Evolutionary conservation across 305 asterid genomes (phyloP), one percentile per base, ranked within the genome.

Genomic region (Caryopteris hybrid): DNA sequence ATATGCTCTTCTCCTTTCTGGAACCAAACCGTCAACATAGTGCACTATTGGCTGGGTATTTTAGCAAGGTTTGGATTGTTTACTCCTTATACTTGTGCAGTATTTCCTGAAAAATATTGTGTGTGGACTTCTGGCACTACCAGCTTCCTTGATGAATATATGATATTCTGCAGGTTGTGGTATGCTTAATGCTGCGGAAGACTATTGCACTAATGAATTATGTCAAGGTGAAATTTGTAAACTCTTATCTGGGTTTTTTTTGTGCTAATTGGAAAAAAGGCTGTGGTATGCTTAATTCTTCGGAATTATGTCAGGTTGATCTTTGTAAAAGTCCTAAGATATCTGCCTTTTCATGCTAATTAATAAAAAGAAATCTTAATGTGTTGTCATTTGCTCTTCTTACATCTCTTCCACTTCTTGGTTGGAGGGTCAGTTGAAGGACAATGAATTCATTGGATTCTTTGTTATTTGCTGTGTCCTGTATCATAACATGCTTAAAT

Each of bases 31-130:
- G 87, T 47, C 82, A 83, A 52, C 99, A 95, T 70, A 82, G 97
- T 71, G 96, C 98, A 41, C 62, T 89, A 72, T 76, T 95, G 80
- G 98, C 99, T 61, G 99, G 98, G 78, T 95, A 95, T 74, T 95
- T 95, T 80, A 92, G 98, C 82, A 95, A 95, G 97, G 99, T 94
- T 75, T 39, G 64, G 48, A 62, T 48, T 52, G 51, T 74, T 66
- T 68, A 31, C 31, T 17, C 74, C 62, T 2, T 56, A 68, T 46
- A 42, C 64, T 38, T 33, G 41, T 29, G 29, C 33, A 42, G 6
- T 47, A 50, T 56, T 73, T 45, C 23, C 5, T 69, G 56, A 22
- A 51, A 17, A 16, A 45, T 64, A 41, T 68, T 52, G 34, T 76
- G 55, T 60, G 18, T 61, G 66, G 59, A 52, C 43, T 39, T n/a